These are phyloP conservation scores for Phytopythium delawarense DNA, from an alignment of 352 stramenopile species.

Conservation along the genomic window DNA sequence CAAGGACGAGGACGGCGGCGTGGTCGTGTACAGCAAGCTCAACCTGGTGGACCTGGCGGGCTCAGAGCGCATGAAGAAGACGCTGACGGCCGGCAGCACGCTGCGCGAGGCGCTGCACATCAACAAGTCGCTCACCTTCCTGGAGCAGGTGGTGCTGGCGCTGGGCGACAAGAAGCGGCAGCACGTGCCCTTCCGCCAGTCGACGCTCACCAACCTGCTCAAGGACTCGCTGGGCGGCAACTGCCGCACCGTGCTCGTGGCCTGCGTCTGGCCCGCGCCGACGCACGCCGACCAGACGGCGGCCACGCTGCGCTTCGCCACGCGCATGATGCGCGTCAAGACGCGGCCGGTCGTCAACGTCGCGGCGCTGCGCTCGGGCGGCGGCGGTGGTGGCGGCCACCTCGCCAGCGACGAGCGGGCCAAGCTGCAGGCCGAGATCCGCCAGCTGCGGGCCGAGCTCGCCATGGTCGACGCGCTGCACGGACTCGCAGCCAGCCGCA, in stretches of 20 bases:
- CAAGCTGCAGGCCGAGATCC: slow-evolving; percentile 43
- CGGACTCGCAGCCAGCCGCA: slow-evolving; percentile 21
- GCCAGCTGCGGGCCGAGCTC: slow-evolving; percentile 49
- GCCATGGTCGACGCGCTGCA: slow-evolving; percentile 60
- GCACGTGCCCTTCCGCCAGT: slow-evolving; percentile 92
- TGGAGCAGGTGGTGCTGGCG: slow-evolving; percentile 89
- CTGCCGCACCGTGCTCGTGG: slow-evolving; percentile 77
- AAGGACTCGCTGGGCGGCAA: slow-evolving; percentile 86
- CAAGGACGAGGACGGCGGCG: slow-evolving; percentile 5
- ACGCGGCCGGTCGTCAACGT: slow-evolving; percentile 72
- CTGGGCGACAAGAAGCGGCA: slow-evolving; percentile 83
- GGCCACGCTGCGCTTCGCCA: slow-evolving; percentile 89
- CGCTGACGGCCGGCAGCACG: slow-evolving; percentile 30
- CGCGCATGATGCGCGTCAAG: slow-evolving; percentile 82
- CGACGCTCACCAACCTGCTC: slow-evolving; percentile 90
- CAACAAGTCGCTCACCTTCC: slow-evolving; percentile 69
- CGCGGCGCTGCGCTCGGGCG: slow-evolving; percentile 2
- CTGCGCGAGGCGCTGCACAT: slow-evolving; percentile 48
- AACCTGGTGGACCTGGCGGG: slow-evolving; percentile 91
- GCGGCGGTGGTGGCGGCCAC: slow-evolving; percentile 9
- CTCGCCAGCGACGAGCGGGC: slow-evolving; percentile 15
- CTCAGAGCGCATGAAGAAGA: slow-evolving; percentile 91
- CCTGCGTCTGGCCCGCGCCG: slow-evolving; percentile 79
- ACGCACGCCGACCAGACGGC: slow-evolving; percentile 79
- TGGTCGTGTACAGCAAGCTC: slow-evolving; percentile 81